These are phyloP conservation scores for Pseudocercospora pini-densiflorae DNA, from an alignment of 2,329 filamentous ascomycete genomes.

Conservation along the genomic window DNA sequence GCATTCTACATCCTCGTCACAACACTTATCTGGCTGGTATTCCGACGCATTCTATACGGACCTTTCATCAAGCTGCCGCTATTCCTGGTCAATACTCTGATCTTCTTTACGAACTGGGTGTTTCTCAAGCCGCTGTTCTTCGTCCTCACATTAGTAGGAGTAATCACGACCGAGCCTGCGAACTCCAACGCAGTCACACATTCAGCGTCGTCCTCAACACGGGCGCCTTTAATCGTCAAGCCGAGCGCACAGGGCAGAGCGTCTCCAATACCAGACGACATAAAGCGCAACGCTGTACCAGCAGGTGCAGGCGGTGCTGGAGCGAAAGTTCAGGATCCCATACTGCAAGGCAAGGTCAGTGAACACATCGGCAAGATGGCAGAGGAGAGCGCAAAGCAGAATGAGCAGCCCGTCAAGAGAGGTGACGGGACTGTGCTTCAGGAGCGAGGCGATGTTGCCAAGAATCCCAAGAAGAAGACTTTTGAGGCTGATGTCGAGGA, in stretches of 20 bases:
- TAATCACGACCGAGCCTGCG: conserved; percentile 40
- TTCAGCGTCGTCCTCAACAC: conserved; percentile 30
- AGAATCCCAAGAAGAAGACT: conserved; percentile 66
- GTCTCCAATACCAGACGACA: conserved; percentile 37
- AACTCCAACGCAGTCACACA: conserved; percentile 7
- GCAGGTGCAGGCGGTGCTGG: conserved; percentile 58
- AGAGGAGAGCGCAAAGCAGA: conserved; percentile 39
- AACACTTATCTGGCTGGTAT: conserved; percentile 85
- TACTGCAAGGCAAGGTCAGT: conserved; percentile 39
- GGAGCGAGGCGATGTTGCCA: conserved; percentile 40
- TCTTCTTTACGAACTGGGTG: conserved; percentile 36
- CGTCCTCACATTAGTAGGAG: conserved; percentile 59
- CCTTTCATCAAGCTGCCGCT: conserved; percentile 80
- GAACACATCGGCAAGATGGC: conserved; percentile 52
- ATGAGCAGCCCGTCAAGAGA: conserved; percentile 29
- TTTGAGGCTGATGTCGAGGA: conserved; percentile 58
- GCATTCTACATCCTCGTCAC: conserved; percentile 79
- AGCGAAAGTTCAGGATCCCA: conserved; percentile 41
- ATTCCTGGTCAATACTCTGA: conserved; percentile 31
- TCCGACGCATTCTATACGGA: conserved; percentile 82
- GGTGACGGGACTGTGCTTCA: conserved; percentile 54
- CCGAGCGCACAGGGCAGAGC: conserved; percentile 48
- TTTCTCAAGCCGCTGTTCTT: conserved; percentile 45
- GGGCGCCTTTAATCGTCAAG: conserved; percentile 48
- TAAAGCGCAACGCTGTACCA: conserved; percentile 41